Conservation (phyloP, 1,284 basidiomycete species). For the Cerrena zonata region DNA sequence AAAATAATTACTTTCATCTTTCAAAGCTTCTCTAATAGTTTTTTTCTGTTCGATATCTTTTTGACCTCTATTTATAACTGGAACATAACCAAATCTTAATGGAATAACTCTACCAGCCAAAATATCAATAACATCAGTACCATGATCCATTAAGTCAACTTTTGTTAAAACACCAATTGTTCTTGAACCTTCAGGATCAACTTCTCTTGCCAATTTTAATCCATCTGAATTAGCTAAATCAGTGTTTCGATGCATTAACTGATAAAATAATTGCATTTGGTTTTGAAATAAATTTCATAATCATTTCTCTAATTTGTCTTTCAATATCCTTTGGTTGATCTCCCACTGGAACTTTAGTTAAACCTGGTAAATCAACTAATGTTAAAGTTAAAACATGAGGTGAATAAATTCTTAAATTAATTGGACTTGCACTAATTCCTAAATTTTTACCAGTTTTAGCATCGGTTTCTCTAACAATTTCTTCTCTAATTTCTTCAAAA, state of each 20-base stretch:
- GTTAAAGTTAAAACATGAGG: constrained; percentile 96
- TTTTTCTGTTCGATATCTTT: constrained; percentile 90
- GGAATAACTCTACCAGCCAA: constrained; percentile 95
- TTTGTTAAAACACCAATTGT: constrained; percentile 98
- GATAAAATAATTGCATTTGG: constrained; percentile 88
- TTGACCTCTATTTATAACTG: constrained; percentile 96
- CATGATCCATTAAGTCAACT: constrained; percentile 95
- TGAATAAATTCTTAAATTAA: constrained; percentile 94
- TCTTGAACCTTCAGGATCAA: constrained; percentile 90
- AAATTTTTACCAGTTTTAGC: constrained; percentile 97
- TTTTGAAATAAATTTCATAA: constrained; percentile 91
- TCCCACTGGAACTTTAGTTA: constrained; percentile 95
- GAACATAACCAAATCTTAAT: constrained; percentile 91
- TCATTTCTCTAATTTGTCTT: constrained; percentile 95
- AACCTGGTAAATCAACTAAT: constrained; percentile 91
- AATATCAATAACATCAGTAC: constrained; percentile 97
- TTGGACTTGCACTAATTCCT: constrained; percentile 90
- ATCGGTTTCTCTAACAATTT: constrained; percentile 95
- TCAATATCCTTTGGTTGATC: constrained; percentile 98
- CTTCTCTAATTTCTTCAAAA: constrained; percentile 92
- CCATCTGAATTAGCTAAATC: constrained; percentile 99
- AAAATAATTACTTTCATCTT: constrained; percentile 88
- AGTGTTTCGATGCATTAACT: constrained; percentile 91
- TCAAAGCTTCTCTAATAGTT: constrained; percentile 79
- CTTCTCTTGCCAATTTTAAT: constrained; percentile 91